Conservation (phyloP, 2,329 filamentous ascomycete species). For the Apiospora saccharicola region DNA sequence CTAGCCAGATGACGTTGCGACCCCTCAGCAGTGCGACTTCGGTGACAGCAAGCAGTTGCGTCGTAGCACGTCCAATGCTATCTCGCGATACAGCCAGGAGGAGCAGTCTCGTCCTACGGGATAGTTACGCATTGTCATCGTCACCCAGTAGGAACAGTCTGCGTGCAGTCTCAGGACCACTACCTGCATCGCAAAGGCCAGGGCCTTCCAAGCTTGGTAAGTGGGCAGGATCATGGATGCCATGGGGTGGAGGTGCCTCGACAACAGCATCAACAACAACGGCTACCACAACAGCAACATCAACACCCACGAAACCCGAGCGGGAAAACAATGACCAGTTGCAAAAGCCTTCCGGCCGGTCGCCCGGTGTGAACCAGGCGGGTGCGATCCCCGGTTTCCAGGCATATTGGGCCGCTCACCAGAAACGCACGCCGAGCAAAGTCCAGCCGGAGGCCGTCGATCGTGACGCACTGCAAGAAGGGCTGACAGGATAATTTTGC, state of each 20-base stretch:
- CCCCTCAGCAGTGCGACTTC: slow-evolving; percentile 60
- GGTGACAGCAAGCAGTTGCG: slow-evolving; percentile 63
- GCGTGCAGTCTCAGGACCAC: slow-evolving; percentile 37
- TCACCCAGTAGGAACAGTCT: slow-evolving; percentile 43
- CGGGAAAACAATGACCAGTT: slow-evolving; percentile 38
- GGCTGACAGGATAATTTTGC: slow-evolving; percentile 51
- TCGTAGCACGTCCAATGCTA: slow-evolving; percentile 66
- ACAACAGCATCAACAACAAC: neutral
- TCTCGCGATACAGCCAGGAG: slow-evolving; percentile 53
- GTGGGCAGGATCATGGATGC: slow-evolving; percentile 53
- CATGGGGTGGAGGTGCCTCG: slow-evolving; percentile 39
- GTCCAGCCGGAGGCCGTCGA: slow-evolving; percentile 67
- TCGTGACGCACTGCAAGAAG: slow-evolving; percentile 66
- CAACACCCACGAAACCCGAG: slow-evolving; percentile 43
- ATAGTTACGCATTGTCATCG: slow-evolving; percentile 47
- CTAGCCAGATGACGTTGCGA: slow-evolving; percentile 74
- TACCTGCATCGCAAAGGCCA: slow-evolving; percentile 35
- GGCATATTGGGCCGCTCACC: slow-evolving; percentile 60
- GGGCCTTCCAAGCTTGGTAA: slow-evolving; percentile 47
- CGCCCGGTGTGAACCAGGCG: slow-evolving; percentile 80
- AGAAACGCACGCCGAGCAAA: slow-evolving; percentile 59
- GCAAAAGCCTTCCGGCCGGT: slow-evolving; percentile 50
- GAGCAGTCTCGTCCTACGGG: slow-evolving; percentile 66
- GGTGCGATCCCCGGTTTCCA: slow-evolving; percentile 78
- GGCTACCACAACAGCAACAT: slow-evolving; percentile 27